Percentiles rank a stretch among this genome's conserved stretches.
Conservation (phyloP, 192 early-diverging fungal genomes). For the Gamsiella multidivaricata region DNA sequence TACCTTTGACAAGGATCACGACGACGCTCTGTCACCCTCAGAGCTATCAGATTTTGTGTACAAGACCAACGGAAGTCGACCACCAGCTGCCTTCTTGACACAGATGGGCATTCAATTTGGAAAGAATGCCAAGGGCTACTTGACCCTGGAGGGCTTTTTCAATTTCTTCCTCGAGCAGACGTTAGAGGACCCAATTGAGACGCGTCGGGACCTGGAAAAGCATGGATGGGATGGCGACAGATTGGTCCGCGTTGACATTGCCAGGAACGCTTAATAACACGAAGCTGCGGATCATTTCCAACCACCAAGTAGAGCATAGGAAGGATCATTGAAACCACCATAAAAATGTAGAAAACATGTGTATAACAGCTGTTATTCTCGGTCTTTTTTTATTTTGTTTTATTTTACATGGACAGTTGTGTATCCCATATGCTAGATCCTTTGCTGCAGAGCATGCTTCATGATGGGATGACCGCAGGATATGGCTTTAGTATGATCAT, state of each 20-base stretch:
- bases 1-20: conserved; percentile 60
- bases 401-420: conserved; percentile 3
- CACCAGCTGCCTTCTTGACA: conserved; percentile 60
- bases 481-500: background rate
- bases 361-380: no score
- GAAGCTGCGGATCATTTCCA: background rate
- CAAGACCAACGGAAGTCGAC: conserved; percentile 62
- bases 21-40: conserved; percentile 53
- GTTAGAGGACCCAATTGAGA: conserved; percentile 67
- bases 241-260: conserved; percentile 35
- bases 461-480: no score
- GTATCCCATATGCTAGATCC: background rate
- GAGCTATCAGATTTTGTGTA: conserved; percentile 62
- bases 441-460: no score
- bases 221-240: conserved; percentile 65
- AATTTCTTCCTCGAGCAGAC: conserved; percentile 68
- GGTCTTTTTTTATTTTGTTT: conserved; percentile 1
- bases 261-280: conserved; percentile 35
- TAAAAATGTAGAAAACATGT: no score
- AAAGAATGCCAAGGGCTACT: conserved; percentile 54
- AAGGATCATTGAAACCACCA: no score
- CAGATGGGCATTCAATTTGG: conserved; percentile 67
- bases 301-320: no score
- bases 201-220: conserved; percentile 60
- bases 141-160: conserved; percentile 63